phyloP scores from a whole-genome alignment of 2,329 filamentous ascomycete species.

The Aspergillus carbonarius region DNA sequence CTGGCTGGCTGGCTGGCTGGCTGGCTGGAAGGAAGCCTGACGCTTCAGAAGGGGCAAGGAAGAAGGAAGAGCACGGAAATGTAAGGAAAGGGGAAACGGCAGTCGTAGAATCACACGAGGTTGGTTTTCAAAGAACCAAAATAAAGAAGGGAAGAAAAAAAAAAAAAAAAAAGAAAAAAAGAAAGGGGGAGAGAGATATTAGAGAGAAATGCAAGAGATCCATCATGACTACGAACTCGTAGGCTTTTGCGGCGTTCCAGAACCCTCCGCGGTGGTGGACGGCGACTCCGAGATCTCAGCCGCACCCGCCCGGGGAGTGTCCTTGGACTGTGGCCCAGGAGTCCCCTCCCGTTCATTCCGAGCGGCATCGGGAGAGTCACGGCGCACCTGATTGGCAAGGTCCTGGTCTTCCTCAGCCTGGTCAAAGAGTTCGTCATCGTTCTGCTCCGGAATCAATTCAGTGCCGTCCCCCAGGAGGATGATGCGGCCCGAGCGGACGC shows the following conservation, averaged over 20 bases:
- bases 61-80: constrained; percentile 9
- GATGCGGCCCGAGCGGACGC: constrained; percentile 75
- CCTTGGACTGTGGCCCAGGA: constrained; percentile 48
- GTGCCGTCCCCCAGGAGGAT: constrained; percentile 95
- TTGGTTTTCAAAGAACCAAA: constrained; percentile 22
- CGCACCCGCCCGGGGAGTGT: constrained; percentile 22
- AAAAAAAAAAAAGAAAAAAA: constrained; percentile 19
- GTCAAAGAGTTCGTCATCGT: constrained; percentile 93
- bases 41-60: constrained; percentile 15
- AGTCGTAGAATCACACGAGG: constrained; percentile 21
- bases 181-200: constrained; percentile 9
- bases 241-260: constrained; percentile 27
- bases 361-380: constrained; percentile 45
- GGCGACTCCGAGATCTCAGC: constrained; percentile 39
- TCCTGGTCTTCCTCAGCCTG: constrained; percentile 84
- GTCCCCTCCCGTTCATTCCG: constrained; percentile 52
- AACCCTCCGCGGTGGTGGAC: constrained; percentile 38
- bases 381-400: constrained; percentile 77
- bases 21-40: constrained; percentile 14
- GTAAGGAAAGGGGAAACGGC: constrained; percentile 14
- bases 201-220: constrained; percentile 10
- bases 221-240: constrained; percentile 28
- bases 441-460: constrained; percentile 83
- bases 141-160: constrained; percentile 16
- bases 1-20: constrained; percentile 12